Conservation (phyloP, 2,329 filamentous ascomycete genomes). For the Beauveria varroae region DNA sequence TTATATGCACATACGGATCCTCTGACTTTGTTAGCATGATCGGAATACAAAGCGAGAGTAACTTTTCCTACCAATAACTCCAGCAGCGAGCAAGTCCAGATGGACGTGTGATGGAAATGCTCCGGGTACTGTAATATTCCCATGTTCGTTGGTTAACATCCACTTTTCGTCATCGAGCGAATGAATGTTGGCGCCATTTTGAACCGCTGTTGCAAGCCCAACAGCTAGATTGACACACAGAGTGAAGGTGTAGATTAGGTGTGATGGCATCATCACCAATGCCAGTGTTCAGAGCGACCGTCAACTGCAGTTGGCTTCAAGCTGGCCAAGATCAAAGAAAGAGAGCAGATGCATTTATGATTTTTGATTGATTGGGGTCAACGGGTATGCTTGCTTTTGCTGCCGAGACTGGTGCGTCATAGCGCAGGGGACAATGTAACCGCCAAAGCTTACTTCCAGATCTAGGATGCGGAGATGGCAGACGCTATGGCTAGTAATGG, state of each 20-base stretch:
- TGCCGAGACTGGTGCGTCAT: neutral
- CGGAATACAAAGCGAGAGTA: neutral
- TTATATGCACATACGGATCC: neutral
- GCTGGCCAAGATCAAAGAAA: no score
- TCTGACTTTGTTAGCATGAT: neutral
- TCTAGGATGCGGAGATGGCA: neutral
- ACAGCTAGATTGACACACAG: neutral
- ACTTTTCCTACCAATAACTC: slow-evolving; percentile 41
- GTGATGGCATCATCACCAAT: neutral
- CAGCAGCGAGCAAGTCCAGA: slow-evolving; percentile 46
- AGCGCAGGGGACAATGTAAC: neutral
- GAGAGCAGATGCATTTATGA: neutral
- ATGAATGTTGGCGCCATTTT: neutral
- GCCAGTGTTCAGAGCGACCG: neutral
- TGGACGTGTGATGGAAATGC: slow-evolving; percentile 51
- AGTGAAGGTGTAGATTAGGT: neutral
- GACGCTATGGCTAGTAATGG: neutral
- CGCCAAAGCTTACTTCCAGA: neutral
- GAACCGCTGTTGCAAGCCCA: neutral
- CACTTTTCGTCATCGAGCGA: neutral
- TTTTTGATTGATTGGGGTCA: neutral
- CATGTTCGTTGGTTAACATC: slow-evolving; percentile 9
- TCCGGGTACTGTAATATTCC: slow-evolving; percentile 35
- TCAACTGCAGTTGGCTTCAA: neutral
- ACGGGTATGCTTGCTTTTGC: neutral